Percentiles rank a stretch among this genome's conserved stretches.
Conservation (phyloP, 345 rosid species). For the Corchorus capsularis region DNA sequence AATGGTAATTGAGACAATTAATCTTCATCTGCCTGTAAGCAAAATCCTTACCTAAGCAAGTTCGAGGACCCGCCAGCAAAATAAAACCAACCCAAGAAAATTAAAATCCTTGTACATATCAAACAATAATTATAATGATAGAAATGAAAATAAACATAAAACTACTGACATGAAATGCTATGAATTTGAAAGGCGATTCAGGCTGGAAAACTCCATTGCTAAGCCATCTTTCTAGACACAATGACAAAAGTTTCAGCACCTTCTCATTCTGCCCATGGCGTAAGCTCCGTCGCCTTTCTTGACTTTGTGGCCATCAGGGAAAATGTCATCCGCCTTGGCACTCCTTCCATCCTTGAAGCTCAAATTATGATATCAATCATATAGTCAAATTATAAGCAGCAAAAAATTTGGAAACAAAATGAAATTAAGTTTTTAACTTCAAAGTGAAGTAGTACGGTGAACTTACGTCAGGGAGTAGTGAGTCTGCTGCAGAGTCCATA, state of each 20-base stretch:
- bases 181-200: conserved; percentile 26
- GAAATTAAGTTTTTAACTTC: neutral
- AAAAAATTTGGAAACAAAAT: too few relatives aligned
- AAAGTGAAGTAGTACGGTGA: neutral
- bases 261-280: too few relatives aligned
- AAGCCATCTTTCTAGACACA: too few relatives aligned
- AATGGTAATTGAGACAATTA: conserved; percentile 48
- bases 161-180: conserved; percentile 51
- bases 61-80: conserved; percentile 81
- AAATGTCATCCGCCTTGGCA: too few relatives aligned
- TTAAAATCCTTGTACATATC: neutral
- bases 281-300: too few relatives aligned
- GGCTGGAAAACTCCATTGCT: too few relatives aligned
- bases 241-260: too few relatives aligned
- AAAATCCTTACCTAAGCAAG: conserved; percentile 71
- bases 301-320: too few relatives aligned
- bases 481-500: too few relatives aligned
- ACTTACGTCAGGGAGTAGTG: conserved; percentile 50
- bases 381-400: too few relatives aligned
- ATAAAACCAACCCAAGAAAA: neutral
- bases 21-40: conserved; percentile 35
- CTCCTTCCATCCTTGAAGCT: too few relatives aligned
- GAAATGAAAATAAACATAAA: neutral
- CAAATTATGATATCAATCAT: neutral
- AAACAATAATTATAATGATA: neutral